Evolutionary conservation across 208 protist species (phyloP).

Genomic region (Acanthamoeba triangularis): DNA sequence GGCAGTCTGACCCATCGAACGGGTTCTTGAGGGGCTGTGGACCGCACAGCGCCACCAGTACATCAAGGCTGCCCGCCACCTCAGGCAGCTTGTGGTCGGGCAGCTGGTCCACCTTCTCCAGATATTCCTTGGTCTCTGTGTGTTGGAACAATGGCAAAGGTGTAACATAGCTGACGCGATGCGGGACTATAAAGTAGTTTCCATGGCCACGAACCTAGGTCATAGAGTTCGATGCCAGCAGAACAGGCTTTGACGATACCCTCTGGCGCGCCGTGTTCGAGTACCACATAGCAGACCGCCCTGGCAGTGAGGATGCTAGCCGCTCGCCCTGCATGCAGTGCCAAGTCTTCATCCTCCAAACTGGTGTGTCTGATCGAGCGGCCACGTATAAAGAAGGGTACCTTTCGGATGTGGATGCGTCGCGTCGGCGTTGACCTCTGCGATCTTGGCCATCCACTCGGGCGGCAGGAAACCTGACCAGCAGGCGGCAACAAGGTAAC

Average conservation of each 20-base stretch:
- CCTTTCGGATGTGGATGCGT: constrained; percentile 50
- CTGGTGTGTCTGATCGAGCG: too few species aligned
- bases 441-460: background rate
- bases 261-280: background rate
- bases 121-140: background rate
- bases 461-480: background rate
- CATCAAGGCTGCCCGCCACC: background rate
- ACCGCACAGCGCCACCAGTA: background rate
- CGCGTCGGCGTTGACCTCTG: background rate
- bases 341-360: too few species aligned
- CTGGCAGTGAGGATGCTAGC: background rate
- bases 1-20: background rate
- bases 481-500: background rate
- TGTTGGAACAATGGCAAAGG: background rate
- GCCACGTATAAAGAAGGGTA: too few species aligned
- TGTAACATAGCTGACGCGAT: background rate
- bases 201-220: too few species aligned
- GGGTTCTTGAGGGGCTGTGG: background rate
- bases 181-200: background rate
- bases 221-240: background rate
- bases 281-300: too few species aligned
- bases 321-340: background rate
- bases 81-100: background rate
- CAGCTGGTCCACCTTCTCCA: constrained; percentile 20
- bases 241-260: background rate